Conservation (phyloP, 1,284 basidiomycete genomes). For the Fomitopsis betulina region DNA sequence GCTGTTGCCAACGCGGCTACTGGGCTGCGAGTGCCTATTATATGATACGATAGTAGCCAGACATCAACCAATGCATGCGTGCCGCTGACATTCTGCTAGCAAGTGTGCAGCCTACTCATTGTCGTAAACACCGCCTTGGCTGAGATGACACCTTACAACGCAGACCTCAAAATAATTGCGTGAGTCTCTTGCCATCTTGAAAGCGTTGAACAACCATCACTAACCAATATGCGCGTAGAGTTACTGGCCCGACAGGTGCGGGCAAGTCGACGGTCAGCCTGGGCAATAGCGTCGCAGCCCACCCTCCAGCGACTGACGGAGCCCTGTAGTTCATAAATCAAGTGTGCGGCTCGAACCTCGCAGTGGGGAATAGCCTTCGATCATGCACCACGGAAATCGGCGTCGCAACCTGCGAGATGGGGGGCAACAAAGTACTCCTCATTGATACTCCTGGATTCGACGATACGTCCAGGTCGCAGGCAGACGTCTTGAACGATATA, state of each 20-base stretch:
- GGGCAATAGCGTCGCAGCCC: neutral
- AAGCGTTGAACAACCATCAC: neutral
- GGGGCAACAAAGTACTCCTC: neutral
- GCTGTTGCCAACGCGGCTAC: neutral
- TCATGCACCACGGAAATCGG: constrained; percentile 13
- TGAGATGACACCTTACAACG: neutral
- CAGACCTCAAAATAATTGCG: neutral
- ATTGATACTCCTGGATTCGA: constrained; percentile 40
- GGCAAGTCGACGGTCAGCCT: constrained; percentile 19
- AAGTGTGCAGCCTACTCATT: too few relatives aligned
- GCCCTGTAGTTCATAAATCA: constrained; percentile 18
- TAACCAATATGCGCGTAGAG: constrained; percentile 3
- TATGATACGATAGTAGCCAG: neutral
- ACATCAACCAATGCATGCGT: too few relatives aligned
- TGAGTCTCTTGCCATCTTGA: neutral
- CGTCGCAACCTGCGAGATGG: neutral
- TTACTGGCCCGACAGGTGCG: constrained; percentile 17
- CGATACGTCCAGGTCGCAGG: constrained; percentile 32
- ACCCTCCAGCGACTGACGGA: neutral
- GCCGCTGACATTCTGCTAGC: too few relatives aligned
- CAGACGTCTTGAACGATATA: constrained; percentile 31
- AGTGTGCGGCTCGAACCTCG: constrained; percentile 14
- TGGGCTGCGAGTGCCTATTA: neutral
- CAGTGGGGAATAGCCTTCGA: constrained; percentile 10
- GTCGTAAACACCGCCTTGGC: neutral